Evolutionary conservation across 352 stramenopile genomes (phyloP), one percentile per base, ranked within the genome.

Genomic region (Phytophthora ramorum): DNA sequence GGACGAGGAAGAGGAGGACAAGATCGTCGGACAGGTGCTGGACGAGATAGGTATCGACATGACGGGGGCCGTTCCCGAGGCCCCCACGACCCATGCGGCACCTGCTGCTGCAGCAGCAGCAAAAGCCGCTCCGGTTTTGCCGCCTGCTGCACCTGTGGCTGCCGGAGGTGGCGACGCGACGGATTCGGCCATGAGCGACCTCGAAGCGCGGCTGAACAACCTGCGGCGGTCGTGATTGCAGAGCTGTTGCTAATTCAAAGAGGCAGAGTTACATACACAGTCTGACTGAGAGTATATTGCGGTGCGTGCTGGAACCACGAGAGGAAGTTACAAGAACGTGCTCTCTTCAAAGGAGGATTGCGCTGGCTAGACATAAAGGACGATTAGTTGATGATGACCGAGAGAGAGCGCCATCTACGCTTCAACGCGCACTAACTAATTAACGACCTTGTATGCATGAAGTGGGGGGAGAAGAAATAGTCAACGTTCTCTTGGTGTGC

Each of bases 171-270:
- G 66, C 9, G 65, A 63, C 40, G 74, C 71, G 60, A 67, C 67
- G 53, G 78, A 97, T 62, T 87, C 93, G 17, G 91, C 93, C 43
- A 91, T 99, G 49, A 97, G 85, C 69, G 97, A 99, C 68, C 85
- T 99, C 32, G 97, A 99, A 81, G 92, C 91, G 49, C 84, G 97
- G 60, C 83, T 99, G 65, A 99, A 99, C 84, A 99, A 99, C 81
- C 75, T 99, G 59, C 83, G 86, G 51, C 81, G 84, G 69, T 92
- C 83, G 53, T 92, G 78, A 80, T 22, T 46, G 53, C 26, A n/a
- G n/a, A 17, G 41, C 16, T 34, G 30, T 54, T 60, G 38, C 17
- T 51, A 34, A 48, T 35, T 32, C 34, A 60, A 32, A 45, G 34
- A 57, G 12, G 46, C 28, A 58, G 26, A 22, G n/a, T n/a, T 64